Evolutionary conservation across 106 monocot species (phyloP), one percentile per base, ranked within the genome.

Genomic region (Apostasia ramifera): DNA sequence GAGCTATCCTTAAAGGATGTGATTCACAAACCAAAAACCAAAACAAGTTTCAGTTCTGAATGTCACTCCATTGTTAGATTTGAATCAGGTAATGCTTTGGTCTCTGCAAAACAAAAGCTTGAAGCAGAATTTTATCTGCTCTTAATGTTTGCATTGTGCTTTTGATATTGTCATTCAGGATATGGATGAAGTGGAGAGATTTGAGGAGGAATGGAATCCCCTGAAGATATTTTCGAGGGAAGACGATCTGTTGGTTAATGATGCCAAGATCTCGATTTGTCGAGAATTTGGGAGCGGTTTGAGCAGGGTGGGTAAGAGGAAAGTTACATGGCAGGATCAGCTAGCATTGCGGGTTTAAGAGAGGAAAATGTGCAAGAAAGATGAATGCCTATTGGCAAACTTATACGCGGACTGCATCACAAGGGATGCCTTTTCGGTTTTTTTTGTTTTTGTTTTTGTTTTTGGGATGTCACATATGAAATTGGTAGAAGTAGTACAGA

Each of bases 291-390:
- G 82, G 38, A 70, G 15, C 12, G 69, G 73, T 52, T 13, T 69
- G 15, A 81, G 53, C 52, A 68, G 75, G 47, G 49, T 65, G 11
- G 74, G 77, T 3, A 89, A 89, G 74, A 89, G 88, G 81, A 82
- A 82, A 61, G 82, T 89, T 55, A 71, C 88, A 59, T 89, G 88
- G 88, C 85, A 89, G 63, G 89, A 86, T 78, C 85, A 80, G 40
- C 83, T 90, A 15, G 89, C 81, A 48, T 70, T 90, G 66, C 81
- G 72, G 75, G 85, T 90, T 48, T 90, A 61, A 66, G 45, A 37
- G 37, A 38, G 1, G 55, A 7, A 54, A 40, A 67, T 43, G 37
- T 44, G 64, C 13, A 3, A 14, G 64, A 64, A 47, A 15, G 68
- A 73, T 10, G 40, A 57, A 12, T 44, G 7, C 2, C 14, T 47